A percentile compares a stretch with the other conserved stretches of the same genome.
Evolutionary conservation across 805 yeast genomes (phyloP).

Genomic region (Metschnikowia lochheadii): DNA sequence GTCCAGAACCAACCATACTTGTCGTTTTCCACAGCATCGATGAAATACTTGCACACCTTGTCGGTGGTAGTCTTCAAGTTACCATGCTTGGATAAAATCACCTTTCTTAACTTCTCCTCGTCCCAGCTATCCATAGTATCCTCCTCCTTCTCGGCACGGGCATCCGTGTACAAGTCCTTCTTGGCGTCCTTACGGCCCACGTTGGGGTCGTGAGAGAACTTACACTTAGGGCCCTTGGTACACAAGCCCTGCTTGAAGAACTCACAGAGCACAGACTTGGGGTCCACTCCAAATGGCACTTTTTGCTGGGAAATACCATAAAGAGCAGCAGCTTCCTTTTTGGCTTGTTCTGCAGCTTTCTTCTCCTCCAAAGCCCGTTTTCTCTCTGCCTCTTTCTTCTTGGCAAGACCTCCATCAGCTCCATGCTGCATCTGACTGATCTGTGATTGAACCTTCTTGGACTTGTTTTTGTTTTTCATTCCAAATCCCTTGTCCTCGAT

Average conservation of each 20-base stretch:
- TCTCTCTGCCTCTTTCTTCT: slow-evolving; percentile 71
- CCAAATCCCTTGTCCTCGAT: slow-evolving; percentile 92
- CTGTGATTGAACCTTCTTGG: slow-evolving; percentile 77
- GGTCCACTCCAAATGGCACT: slow-evolving; percentile 96
- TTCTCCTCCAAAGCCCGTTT: slow-evolving; percentile 70
- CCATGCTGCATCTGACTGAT: slow-evolving; percentile 40
- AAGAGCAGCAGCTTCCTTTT: slow-evolving; percentile 77
- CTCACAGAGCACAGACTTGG: slow-evolving; percentile 88
- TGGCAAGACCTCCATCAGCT: slow-evolving; percentile 48
- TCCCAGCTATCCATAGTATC: slow-evolving; percentile 98
- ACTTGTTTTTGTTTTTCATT: slow-evolving; percentile 90
- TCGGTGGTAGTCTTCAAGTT: slow-evolving; percentile 93
- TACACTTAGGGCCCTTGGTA: slow-evolving; percentile 80
- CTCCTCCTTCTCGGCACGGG: slow-evolving; percentile 62
- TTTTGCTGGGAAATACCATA: slow-evolving; percentile 73
- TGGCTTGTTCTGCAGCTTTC: slow-evolving; percentile 87
- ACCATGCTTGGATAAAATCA: slow-evolving; percentile 88
- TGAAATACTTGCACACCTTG: slow-evolving; percentile 87
- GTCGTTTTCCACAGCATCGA: slow-evolving; percentile 95
- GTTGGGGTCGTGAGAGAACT: slow-evolving; percentile 84
- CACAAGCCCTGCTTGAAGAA: slow-evolving; percentile 84
- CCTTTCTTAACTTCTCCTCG: slow-evolving; percentile 86
- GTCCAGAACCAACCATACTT: slow-evolving; percentile 99
- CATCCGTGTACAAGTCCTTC: slow-evolving; percentile 90
- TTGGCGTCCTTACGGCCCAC: slow-evolving; percentile 85